Conservation (phyloP, 2,329 filamentous ascomycete species). For the Boeremia lycopersici region DNA sequence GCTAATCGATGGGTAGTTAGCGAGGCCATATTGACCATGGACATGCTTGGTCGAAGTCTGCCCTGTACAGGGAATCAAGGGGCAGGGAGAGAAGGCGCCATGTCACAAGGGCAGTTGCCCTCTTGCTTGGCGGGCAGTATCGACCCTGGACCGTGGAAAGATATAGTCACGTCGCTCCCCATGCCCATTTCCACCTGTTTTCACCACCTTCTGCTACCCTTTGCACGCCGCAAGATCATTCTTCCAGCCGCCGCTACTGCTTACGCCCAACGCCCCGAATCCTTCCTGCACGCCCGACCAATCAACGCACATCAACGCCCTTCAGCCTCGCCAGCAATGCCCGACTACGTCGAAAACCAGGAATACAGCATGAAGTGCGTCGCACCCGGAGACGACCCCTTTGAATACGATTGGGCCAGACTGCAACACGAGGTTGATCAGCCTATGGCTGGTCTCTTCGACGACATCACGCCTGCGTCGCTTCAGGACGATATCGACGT, state of each 20-base stretch:
- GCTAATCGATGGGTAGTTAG: no score
- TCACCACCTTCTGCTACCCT: not conserved
- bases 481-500: not conserved
- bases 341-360: conserved; percentile 19
- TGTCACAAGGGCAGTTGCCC: conserved; percentile 2
- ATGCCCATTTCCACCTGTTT: not conserved
- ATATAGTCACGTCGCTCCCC: conserved; percentile 2
- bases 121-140: not conserved
- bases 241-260: conserved; percentile 6
- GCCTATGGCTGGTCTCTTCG: not conserved
- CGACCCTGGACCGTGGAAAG: not conserved
- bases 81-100: not conserved
- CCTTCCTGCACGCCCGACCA: conserved; percentile 7
- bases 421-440: not conserved
- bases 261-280: conserved; percentile 4
- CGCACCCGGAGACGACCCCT: not conserved
- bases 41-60: no score
- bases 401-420: conserved; percentile 1
- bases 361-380: conserved; percentile 10
- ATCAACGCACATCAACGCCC: not conserved
- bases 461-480: not conserved
- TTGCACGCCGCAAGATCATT: not conserved
- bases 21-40: no score
- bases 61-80: no score
- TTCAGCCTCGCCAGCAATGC: conserved; percentile 16